Base-by-base conservation (phyloP, 805 yeast species). In the Grigorovia jiainica region DNA sequence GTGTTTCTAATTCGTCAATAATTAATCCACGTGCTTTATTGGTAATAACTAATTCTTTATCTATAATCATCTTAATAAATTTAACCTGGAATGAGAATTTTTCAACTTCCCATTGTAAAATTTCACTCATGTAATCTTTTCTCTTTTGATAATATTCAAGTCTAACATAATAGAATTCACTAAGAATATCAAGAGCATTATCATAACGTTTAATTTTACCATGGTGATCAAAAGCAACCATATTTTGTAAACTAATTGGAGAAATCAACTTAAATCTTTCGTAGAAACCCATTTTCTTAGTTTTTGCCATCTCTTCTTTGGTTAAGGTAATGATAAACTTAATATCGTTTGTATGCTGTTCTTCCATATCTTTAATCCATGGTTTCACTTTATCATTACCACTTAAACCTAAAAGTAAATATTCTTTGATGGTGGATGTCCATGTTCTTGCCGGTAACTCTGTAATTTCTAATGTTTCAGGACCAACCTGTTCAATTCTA, bases 281-380 rank as follows among this genome's bases (percentile, higher is more conserved):
- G 53, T 84, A 74, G 42, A 87, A 69, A 0, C 98, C 98, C 19
- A 82, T 74, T 40, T 70, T 70, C 47, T 72, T 67, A 0, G 95
- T 74, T 53, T 85, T 84, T 19, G 65, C 72, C 97, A 92, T 90
- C 57, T 90, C 95, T 37, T 79, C 90, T 41, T 72, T 74, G 9
- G 79, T 66, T 48, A 92, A 65, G 29, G 78, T 85, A 23, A 92
- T 76, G 21, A 85, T 77, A 55, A 92, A 92, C 47, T 79, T 76
- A 48, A 92, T 79, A 33, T 79, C 82, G 43, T 77, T 70, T 15
- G 87, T 84, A 61, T 92, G 98, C 60, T 90, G 95, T 57, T 92
- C 98, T 51, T 82, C 87, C 79, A 89, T 76, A 62, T 90, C 97
- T 51, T 86, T 89, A 47, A 90, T 87, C 95, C 97, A 90, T 19